Evolutionary conservation across 495 filamentous ascomycete species (phyloP), one percentile per base, ranked within the genome.

Genomic region (Pyrenula aspistea): DNA sequence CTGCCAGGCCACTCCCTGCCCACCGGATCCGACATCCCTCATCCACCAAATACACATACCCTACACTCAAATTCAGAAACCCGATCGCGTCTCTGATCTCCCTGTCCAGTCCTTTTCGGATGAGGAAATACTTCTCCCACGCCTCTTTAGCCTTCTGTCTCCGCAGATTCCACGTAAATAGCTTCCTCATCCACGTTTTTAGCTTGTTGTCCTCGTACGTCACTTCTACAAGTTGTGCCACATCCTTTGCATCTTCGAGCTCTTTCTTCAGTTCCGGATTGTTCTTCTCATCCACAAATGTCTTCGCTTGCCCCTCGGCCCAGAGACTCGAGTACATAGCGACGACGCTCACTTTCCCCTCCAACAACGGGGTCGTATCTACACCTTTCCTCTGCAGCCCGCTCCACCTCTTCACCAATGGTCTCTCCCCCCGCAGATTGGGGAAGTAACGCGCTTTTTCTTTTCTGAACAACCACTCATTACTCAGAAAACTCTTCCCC

Each of bases 11-110:
- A 68, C 89, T 91, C 2, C 88, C 93, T 0, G 92, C 93, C 93
- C 93, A 99, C 31, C 93, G 80, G 58, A 99, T 96, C 71, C 79
- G 85, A 71, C 89, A 94, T 51, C 89, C 72, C 61, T 81, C 74
- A 72, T 99, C 93, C 57, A 99, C 69, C 56, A 99, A 75, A 72
- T 95, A 99, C 23, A 90, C 88, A 74, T 96, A 96, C 12, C 94
- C 94, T 11, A 96, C 91, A 71, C 87, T 90, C 48, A 77, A 79
- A 70, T 97, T 99, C 67, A 89, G 67, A 65, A 93, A 71, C 2
- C 89, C 91, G 60, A 97, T 84, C 31, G 78, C 73, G 67, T 91
- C 85, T 55, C 84, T 81, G 24, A 95, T 81, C 21, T 83, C 74
- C 31, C 89, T 83, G 0, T 76, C 79, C 42, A 99, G 63, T 0